These are phyloP conservation scores for Xylariales sp. DNA, from an alignment of 2,329 filamentous ascomycete genomes.

Conservation along the genomic window DNA sequence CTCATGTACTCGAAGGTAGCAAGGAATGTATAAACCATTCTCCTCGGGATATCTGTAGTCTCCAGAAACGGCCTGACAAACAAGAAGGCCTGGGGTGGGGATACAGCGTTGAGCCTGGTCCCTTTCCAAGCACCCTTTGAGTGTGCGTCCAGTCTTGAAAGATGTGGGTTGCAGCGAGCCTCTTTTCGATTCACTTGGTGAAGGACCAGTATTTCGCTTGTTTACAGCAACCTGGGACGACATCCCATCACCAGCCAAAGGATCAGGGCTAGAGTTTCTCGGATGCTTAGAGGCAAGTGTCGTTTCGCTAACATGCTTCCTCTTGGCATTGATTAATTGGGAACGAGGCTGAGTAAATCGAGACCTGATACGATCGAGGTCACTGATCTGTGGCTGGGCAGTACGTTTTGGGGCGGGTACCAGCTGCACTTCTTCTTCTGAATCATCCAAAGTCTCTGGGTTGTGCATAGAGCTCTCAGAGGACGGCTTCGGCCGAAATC, in stretches of 20 bases:
- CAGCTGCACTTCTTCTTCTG: background rate
- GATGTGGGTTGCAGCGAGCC: background rate
- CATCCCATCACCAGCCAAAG: background rate
- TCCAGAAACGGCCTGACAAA: background rate
- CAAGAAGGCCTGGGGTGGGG: background rate
- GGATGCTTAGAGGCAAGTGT: background rate
- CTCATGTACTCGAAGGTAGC: constrained; percentile 16
- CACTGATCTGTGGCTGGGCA: too few relatives aligned
- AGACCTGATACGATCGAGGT: too few relatives aligned
- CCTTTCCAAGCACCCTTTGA: background rate
- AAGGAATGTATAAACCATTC: constrained; percentile 4
- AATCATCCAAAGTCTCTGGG: background rate
- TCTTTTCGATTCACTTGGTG: background rate
- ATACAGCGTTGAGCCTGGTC: background rate
- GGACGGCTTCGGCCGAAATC: background rate
- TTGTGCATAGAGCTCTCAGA: background rate
- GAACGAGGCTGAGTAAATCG: too few relatives aligned
- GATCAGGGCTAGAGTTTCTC: constrained; percentile 5
- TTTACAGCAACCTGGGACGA: background rate
- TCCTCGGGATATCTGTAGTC: constrained; percentile 13
- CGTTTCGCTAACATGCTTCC: background rate
- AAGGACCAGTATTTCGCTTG: background rate
- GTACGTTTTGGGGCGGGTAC: background rate
- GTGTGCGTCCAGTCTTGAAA: background rate
- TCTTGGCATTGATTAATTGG: too few relatives aligned